Evolutionary conservation across 2,329 filamentous ascomycete genomes (phyloP).

Genomic region (Xylariaceae sp.): DNA sequence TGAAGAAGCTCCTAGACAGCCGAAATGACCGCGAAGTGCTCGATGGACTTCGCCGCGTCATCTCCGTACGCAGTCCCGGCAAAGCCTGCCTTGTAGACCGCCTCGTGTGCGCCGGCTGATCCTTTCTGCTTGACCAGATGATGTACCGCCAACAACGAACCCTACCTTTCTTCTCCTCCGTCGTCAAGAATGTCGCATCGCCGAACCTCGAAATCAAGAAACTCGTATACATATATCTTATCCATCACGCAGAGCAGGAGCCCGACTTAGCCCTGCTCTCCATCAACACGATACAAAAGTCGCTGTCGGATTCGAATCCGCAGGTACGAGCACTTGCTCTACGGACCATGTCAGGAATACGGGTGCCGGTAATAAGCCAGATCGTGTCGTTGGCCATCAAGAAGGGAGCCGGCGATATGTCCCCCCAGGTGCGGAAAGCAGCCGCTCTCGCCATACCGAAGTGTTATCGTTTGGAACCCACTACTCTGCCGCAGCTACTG

Average conservation of each 20-base stretch:
- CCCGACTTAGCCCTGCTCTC: conserved; percentile 93
- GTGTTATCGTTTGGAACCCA: conserved; percentile 88
- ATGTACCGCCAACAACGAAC: conserved; percentile 92
- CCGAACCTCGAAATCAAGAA: conserved; percentile 96
- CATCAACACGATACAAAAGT: conserved; percentile 99
- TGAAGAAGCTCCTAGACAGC: conserved; percentile 94
- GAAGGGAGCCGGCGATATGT: conserved; percentile 91
- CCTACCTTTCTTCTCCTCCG: conserved; percentile 91
- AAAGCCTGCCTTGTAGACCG: neutral
- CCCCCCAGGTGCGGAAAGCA: conserved; percentile 87
- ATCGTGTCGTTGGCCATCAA: conserved; percentile 97
- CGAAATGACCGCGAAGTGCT: conserved; percentile 90
- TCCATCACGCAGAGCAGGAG: conserved; percentile 94
- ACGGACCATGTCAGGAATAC: conserved; percentile 95
- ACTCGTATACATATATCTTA: conserved; percentile 96
- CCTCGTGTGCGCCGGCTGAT: conserved; percentile 15
- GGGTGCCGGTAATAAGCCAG: conserved; percentile 96
- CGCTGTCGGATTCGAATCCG: conserved; percentile 87
- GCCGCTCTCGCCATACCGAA: conserved; percentile 94
- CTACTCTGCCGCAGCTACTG: conserved; percentile 78
- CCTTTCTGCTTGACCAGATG: conserved; percentile 62
- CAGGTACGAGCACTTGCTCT: conserved; percentile 89
- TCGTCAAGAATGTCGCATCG: conserved; percentile 96
- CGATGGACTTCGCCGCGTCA: conserved; percentile 86
- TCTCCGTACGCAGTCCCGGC: conserved; percentile 71